Base-by-base conservation (phyloP, 345 rosid genomes). In the Isatis tinctoria region DNA sequence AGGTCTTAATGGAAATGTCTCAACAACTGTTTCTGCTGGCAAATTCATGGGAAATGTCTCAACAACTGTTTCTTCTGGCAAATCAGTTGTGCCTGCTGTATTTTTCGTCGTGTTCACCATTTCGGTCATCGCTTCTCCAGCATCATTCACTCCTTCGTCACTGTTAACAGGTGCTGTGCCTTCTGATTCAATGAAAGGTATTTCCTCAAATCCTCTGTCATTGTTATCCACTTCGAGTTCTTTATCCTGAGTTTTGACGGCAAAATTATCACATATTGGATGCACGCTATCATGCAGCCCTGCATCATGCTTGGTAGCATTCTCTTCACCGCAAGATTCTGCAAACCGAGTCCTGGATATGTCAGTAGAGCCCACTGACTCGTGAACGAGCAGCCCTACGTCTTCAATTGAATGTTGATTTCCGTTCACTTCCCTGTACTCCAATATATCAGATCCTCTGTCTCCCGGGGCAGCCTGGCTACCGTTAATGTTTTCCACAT, bases 1-100 rank as follows among this genome's bases (percentile, higher is more conserved):
- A 69, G 74, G 41, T 14, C 61, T 76, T 39, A 87, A 5, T 6
- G 90, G 96, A 67, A 86, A 86, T 28, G 88, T 79, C 76, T 87
- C 90, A 10, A 80, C 83, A 44, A 75, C 86, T 41, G 72, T 63
- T 69, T 78, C 64, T 66, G 40, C 57, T 32, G 65, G 51, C 37
- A 70, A 30, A 41, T 78, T 80, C 70, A 6, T 32, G 8, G 90
- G 96, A 69, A 86, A 86, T 28, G 88, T 79, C 78, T 87, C 90
- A 10, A 80, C 83, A 44, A 75, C 87, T 41, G 70, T 63, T 69
- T 78, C 64, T 66, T 36, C 57, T 32, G 65, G 57, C 40, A 71
- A 27, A 47, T 65, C 82, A 74, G 49, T 52, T 74, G 71, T 1
- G 30, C 48, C 62, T 41, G 33, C 30, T 48, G 39, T 37, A 41